Evolutionary conservation across 2,329 filamentous ascomycete species (phyloP), one percentile per base, ranked within the genome.

Genomic region (Exophiala oligosperma): DNA sequence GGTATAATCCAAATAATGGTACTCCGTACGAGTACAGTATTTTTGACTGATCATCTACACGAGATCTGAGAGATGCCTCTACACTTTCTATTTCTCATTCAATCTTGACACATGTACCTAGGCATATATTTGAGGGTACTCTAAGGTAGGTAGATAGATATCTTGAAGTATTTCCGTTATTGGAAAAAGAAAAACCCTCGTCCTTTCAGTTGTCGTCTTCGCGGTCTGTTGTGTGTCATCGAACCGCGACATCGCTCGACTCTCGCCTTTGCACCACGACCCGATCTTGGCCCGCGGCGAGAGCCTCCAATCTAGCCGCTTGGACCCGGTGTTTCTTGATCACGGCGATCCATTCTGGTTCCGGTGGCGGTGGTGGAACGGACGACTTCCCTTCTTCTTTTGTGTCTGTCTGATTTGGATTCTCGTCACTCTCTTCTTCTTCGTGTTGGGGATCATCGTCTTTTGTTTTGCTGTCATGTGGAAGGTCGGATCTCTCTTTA

Each of bases 401-500:
- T 8, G 17, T 55, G 44, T 54, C 54, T 35, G 96, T 84, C 59
- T 92, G 89, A 38, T 92, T 89, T 92, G 92, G 97, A 73, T 96
- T 74, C 35, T 63, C 86, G 61, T 82, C 77, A 50, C 67, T 64
- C 5, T 77, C 73, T 17, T 73, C 69, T 6, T 70, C 70, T 4
- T 46, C 43, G 26, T 12, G 3, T 12, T 21, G 17, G 8, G 23
- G 6, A 9, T 9, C 43, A 9, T 9, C 43, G 21, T 14, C 26
- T 21, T 37, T 17, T 53, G 47, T 32, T 29, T 49, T 8, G 23
- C 14, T 26, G 23, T 46, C 24, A 17, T 21, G 43, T 23, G 11
- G 43, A 4, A 35, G 8, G 2, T 35, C 8, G 32, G 32, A 35
- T 9, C 32, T n/a, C 37, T n/a, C 32, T 24, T 44, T 23, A 7